These are phyloP conservation scores for Cardamine resedifolia DNA, from an alignment of 345 rosid genomes.

Conservation along the genomic window DNA sequence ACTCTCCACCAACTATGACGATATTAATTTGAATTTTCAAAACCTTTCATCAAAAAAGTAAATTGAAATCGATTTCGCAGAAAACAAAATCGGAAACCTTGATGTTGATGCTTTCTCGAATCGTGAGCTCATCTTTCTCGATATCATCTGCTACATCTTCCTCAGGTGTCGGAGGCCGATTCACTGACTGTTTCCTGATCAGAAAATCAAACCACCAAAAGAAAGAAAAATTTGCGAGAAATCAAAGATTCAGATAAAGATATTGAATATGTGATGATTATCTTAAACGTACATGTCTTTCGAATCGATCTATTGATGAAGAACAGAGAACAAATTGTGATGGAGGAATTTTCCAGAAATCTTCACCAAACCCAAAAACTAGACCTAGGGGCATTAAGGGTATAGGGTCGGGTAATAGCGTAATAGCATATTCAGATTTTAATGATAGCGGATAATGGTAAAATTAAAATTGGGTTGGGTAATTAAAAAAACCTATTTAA, in stretches of 20 bases:
- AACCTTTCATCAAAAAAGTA: background rate
- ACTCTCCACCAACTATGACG: conserved; percentile 57
- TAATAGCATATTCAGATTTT: no score
- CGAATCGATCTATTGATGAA: conserved; percentile 1
- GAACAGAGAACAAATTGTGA: background rate
- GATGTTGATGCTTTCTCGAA: conserved; percentile 58
- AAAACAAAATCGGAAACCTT: conserved; percentile 46
- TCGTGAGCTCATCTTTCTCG: conserved; percentile 47
- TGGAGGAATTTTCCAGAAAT: conserved; percentile 13
- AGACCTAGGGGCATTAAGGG: no score
- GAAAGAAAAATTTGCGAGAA: background rate
- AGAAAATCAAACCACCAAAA: background rate
- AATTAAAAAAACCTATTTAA: no score
- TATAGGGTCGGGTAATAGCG: no score
- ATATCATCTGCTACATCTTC: conserved; percentile 40
- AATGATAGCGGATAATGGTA: no score
- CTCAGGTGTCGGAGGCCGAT: conserved; percentile 69
- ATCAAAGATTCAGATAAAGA: background rate
- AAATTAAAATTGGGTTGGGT: no score
- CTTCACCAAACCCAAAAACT: conserved; percentile 7
- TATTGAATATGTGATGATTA: background rate
- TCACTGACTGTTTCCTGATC: conserved; percentile 61
- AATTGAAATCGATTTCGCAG: background rate
- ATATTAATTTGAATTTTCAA: background rate
- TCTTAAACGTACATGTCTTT: conserved; percentile 17